Evolutionary conservation across 139 green algal species (phyloP).

Genomic region (Haematococcus lacustris): DNA sequence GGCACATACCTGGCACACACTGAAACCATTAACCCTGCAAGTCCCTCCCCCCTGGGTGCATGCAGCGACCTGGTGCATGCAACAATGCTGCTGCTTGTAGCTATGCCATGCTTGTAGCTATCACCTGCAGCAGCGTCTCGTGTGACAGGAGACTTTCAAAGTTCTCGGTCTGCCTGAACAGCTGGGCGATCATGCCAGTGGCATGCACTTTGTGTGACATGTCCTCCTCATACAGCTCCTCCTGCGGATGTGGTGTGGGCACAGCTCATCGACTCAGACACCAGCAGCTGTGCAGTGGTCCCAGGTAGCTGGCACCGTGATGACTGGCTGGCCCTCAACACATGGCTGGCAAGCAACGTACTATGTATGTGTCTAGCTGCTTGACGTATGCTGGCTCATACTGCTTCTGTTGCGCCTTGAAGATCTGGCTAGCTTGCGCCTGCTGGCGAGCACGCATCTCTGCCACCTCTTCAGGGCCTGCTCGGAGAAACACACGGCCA

Average conservation of each 20-base stretch:
- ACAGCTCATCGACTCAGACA: too few species aligned
- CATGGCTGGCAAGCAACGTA: too few species aligned
- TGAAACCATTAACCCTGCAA: too few species aligned
- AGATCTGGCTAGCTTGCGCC: constrained; percentile 30
- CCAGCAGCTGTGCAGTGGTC: too few species aligned
- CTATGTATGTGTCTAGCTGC: constrained; percentile 60
- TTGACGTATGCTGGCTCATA: constrained; percentile 41
- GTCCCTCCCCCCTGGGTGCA: too few species aligned
- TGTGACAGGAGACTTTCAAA: constrained; percentile 61
- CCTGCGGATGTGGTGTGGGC: constrained; percentile 21
- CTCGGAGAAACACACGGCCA: too few species aligned
- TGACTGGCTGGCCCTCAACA: too few species aligned
- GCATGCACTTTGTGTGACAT: constrained; percentile 51
- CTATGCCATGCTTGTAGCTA: constrained; percentile 35
- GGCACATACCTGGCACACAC: too few species aligned
- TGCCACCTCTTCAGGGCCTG: constrained; percentile 17
- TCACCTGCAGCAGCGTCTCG: constrained; percentile 52
- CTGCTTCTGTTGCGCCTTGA: constrained; percentile 42
- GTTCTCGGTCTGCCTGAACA: constrained; percentile 51
- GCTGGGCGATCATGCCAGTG: constrained; percentile 52
- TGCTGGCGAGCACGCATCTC: constrained; percentile 17
- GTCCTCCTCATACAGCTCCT: constrained; percentile 75
- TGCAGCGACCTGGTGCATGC: too few species aligned
- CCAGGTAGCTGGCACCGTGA: too few species aligned
- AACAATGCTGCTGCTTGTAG: constrained; percentile 22